phyloP scores from a whole-genome alignment of 2,329 filamentous ascomycete genomes.

The Sclerotinia sclerotiorum region DNA sequence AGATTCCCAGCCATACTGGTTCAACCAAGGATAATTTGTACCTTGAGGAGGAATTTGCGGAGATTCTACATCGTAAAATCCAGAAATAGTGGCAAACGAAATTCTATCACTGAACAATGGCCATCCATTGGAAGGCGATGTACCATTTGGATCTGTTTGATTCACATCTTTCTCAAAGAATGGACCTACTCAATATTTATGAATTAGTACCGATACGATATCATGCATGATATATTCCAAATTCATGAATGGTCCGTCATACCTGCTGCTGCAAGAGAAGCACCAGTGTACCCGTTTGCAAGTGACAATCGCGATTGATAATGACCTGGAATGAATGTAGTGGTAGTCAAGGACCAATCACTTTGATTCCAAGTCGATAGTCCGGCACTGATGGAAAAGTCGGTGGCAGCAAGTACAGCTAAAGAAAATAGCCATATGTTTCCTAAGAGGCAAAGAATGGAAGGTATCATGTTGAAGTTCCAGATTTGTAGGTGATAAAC shows the following conservation, averaged over 20 bases:
- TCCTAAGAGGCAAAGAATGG: not conserved
- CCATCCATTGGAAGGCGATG: conserved; percentile 58
- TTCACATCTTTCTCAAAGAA: conserved; percentile 41
- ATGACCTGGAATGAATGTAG: conserved; percentile 35
- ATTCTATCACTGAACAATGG: conserved; percentile 63
- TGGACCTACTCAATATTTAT: conserved; percentile 30
- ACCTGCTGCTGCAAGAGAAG: conserved; percentile 7
- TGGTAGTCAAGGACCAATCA: conserved; percentile 38
- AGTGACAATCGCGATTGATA: conserved; percentile 40
- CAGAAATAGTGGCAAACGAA: conserved; percentile 65
- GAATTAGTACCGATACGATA: not conserved
- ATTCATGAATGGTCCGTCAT: not conserved
- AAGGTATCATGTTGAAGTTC: not conserved
- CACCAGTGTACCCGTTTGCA: conserved; percentile 38
- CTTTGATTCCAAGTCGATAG: conserved; percentile 37
- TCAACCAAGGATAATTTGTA: conserved; percentile 66
- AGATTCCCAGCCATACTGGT: conserved; percentile 68
- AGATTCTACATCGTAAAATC: conserved; percentile 63
- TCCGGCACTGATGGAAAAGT: conserved; percentile 35
- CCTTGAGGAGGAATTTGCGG: conserved; percentile 49
- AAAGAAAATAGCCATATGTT: conserved; percentile 4
- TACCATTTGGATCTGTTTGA: conserved; percentile 36
- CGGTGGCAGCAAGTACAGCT: conserved; percentile 13
- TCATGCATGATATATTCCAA: not conserved
- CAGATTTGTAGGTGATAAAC: not conserved